phyloP scores from a whole-genome alignment of 176 grass and related monocot genomes.

The Olyra latifolia region DNA sequence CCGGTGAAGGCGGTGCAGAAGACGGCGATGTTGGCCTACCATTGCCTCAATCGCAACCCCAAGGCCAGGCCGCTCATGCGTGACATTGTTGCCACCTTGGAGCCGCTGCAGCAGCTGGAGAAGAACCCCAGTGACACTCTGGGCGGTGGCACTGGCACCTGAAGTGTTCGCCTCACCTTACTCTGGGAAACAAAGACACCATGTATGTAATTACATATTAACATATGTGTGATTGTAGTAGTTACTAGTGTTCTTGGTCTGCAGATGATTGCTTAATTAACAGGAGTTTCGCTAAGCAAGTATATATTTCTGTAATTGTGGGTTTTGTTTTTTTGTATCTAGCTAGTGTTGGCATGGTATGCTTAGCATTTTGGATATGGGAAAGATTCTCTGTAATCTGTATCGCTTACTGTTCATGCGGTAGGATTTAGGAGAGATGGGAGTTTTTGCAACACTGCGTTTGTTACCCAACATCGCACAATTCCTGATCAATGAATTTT shows the following conservation, averaged over 20 bases:
- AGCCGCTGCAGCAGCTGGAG: conserved; percentile 54
- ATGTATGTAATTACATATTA: background rate
- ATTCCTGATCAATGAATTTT: background rate
- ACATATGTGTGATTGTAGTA: background rate
- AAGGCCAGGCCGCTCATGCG: conserved; percentile 81
- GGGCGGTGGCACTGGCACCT: background rate
- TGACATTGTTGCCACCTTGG: conserved; percentile 61
- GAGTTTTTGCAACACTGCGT: background rate
- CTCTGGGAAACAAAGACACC: background rate
- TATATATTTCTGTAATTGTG: background rate
- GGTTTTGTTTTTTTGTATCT: background rate
- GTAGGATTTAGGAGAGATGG: background rate
- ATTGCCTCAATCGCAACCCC: conserved; percentile 72
- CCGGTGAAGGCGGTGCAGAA: conserved; percentile 66
- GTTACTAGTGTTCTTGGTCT: conserved; percentile 20
- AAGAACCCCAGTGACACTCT: conserved; percentile 1
- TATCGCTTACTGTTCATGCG: background rate
- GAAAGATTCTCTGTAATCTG: background rate
- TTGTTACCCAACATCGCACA: background rate
- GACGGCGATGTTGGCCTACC: conserved; percentile 72
- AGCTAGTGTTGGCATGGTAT: background rate
- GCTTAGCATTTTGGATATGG: background rate
- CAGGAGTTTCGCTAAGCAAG: background rate
- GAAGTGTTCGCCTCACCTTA: background rate
- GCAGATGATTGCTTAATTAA: conserved; percentile 14